Evolutionary conservation across 176 grass and related monocot genomes (phyloP).

Genomic region (Otatea glauca): DNA sequence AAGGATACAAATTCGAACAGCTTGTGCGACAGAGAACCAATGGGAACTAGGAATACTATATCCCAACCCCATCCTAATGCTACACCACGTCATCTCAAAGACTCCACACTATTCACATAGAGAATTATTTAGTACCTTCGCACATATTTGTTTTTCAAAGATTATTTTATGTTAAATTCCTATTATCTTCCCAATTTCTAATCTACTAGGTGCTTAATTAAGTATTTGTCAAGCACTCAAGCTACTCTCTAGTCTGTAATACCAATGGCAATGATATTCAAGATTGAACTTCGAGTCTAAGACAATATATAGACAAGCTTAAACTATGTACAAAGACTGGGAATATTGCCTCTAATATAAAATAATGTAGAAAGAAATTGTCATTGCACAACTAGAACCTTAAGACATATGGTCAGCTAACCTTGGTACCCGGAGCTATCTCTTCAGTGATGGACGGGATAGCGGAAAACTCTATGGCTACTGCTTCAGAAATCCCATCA

Average conservation of each 20-base stretch:
- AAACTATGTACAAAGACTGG: background rate
- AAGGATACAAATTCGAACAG: background rate
- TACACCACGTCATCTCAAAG: background rate
- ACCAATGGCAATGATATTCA: background rate
- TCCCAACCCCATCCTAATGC: background rate
- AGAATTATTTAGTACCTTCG: background rate
- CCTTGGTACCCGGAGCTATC: conserved; percentile 84
- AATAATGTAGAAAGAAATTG: background rate
- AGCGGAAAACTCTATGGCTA: conserved; percentile 73
- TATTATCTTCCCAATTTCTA: background rate
- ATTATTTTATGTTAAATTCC: background rate
- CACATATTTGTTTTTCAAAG: background rate
- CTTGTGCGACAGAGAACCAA: background rate
- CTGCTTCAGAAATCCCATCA: conserved; percentile 73
- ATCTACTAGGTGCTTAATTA: background rate
- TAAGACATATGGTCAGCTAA: conserved; percentile 33
- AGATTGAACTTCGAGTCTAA: background rate
- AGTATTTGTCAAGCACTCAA: background rate
- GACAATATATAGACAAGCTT: background rate
- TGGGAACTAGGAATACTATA: background rate
- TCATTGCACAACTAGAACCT: background rate
- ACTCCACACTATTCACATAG: background rate
- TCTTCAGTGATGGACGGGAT: conserved; percentile 73
- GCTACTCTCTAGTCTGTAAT: background rate
- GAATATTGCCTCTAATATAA: background rate